Evolutionary conservation across 306 rosid genomes (phyloP).

Genomic region (Cucumis cinereus): DNA sequence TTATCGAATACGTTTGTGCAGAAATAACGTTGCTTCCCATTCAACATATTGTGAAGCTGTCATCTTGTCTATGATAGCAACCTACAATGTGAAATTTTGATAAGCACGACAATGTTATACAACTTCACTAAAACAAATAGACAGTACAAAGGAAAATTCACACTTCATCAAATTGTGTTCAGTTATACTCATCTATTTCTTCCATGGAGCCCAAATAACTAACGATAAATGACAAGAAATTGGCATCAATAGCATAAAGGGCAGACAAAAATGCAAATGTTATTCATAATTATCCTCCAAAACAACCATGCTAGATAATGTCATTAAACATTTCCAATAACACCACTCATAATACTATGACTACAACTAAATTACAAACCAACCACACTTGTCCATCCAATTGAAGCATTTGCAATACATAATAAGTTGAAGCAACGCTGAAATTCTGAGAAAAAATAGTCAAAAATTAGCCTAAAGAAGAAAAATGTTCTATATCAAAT

Average conservation of each 20-base stretch:
- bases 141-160: not conserved
- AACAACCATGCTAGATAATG: not conserved
- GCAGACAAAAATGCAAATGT: not conserved
- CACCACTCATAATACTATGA: not conserved
- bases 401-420: not conserved
- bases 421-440: not conserved
- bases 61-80: conserved; percentile 48
- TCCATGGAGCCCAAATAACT: not conserved
- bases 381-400: not conserved
- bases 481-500: not conserved
- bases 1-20: conserved; percentile 94
- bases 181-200: not conserved
- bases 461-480: not conserved
- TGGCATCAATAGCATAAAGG: not conserved
- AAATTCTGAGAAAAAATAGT: not conserved
- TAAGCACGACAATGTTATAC: not conserved
- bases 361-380: not conserved
- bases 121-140: not conserved
- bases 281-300: not conserved
- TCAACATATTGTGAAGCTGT: conserved; percentile 76
- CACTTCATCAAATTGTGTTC: not conserved
- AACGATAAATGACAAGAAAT: not conserved
- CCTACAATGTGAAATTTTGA: not conserved
- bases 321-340: not conserved
- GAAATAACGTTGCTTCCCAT: conserved; percentile 96